Evolutionary conservation across 805 yeast genomes (phyloP).

Genomic region (Metschnikowia lochheadii): DNA sequence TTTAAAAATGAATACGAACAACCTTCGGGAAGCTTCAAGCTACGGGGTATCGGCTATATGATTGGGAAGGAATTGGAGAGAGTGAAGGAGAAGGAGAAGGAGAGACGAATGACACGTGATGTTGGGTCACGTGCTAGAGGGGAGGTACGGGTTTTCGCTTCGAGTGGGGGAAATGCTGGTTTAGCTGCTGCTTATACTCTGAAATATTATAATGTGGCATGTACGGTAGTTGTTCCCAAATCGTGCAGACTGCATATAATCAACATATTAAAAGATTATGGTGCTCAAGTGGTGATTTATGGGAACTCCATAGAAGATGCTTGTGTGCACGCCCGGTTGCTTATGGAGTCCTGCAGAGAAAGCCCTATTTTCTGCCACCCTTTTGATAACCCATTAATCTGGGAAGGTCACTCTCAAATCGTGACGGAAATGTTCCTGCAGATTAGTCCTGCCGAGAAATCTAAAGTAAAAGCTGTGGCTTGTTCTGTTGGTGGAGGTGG

Average conservation of each 20-base stretch:
- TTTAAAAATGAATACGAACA: conserved; percentile 51
- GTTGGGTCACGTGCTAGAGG: conserved; percentile 7
- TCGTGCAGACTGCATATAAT: conserved; percentile 45
- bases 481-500: conserved; percentile 62
- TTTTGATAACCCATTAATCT: conserved; percentile 46
- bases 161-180: conserved; percentile 57
- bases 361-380: conserved; percentile 50
- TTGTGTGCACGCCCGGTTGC: conserved; percentile 37
- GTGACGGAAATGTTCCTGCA: conserved; percentile 36
- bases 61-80: conserved; percentile 20
- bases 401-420: conserved; percentile 50
- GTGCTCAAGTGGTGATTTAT: conserved; percentile 47
- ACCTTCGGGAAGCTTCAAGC: conserved; percentile 56
- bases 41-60: conserved; percentile 51
- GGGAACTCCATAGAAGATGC: conserved; percentile 51
- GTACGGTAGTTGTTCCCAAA: conserved; percentile 61
- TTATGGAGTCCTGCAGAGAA: conserved; percentile 18
- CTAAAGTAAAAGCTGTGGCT: conserved; percentile 40
- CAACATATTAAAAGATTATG: conserved; percentile 41
- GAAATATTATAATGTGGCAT: conserved; percentile 30
- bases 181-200: conserved; percentile 52
- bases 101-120: neutral
- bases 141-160: conserved; percentile 42
- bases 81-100: neutral
- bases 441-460: conserved; percentile 16